Evolutionary conservation across 2,329 filamentous ascomycete species (phyloP).

Genomic region (Diaporthe velutina): DNA sequence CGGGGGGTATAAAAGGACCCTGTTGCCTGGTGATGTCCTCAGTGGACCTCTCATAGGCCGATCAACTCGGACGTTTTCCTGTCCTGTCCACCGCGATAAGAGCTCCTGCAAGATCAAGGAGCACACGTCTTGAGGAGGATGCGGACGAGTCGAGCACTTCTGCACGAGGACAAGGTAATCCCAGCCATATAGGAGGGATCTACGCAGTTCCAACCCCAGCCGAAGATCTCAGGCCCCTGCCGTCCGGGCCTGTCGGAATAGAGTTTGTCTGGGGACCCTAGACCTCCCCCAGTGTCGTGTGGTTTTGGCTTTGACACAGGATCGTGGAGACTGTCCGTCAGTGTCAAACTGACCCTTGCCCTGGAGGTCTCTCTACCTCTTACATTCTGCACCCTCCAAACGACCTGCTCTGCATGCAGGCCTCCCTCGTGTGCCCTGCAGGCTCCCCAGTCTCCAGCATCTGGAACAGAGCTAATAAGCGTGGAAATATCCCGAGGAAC

Average conservation of each 20-base stretch:
- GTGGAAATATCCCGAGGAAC: slow-evolving; percentile 27
- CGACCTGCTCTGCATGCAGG: slow-evolving; percentile 19
- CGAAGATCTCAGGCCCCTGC: slow-evolving; percentile 9
- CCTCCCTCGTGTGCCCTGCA: slow-evolving; percentile 11
- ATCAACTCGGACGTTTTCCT: slow-evolving; percentile 8
- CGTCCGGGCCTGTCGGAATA: slow-evolving; percentile 20
- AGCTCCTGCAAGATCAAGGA: slow-evolving; percentile 25
- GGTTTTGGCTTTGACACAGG: slow-evolving; percentile 35
- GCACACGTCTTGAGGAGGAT: neutral
- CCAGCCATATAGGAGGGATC: neutral
- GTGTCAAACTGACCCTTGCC: slow-evolving; percentile 35
- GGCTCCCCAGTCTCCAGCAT: neutral
- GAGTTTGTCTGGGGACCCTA: slow-evolving; percentile 32
- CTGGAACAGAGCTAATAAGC: slow-evolving; percentile 25
- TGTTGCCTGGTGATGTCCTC: slow-evolving; percentile 6
- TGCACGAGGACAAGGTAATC: neutral
- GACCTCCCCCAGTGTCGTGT: neutral
- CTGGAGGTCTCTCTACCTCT: slow-evolving; percentile 20
- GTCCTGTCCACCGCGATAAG: slow-evolving; percentile 15
- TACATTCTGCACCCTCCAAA: slow-evolving; percentile 19
- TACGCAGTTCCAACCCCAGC: slow-evolving; percentile 13
- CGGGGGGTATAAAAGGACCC: neutral
- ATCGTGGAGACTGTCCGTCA: slow-evolving; percentile 32
- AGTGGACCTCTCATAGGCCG: neutral
- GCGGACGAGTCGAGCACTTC: slow-evolving; percentile 15